A percentile compares a stretch with the other conserved stretches of the same genome.
Conservation (phyloP, 2,329 filamentous ascomycete genomes). For the Mycocentrospora acerina region DNA sequence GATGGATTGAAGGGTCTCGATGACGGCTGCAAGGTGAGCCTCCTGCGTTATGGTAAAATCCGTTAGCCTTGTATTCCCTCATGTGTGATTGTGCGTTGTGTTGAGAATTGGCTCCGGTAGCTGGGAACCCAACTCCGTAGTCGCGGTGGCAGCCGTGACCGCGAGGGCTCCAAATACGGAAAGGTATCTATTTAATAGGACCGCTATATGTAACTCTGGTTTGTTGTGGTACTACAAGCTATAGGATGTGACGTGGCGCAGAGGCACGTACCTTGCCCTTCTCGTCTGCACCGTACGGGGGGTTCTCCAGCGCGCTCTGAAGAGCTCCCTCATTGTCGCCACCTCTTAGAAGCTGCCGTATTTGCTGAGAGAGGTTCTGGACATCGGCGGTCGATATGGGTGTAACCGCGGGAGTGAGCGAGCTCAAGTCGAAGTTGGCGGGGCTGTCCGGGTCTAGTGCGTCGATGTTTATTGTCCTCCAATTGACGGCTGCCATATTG, state of each 20-base stretch:
- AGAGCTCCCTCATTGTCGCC: slow-evolving; percentile 87
- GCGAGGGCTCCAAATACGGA: slow-evolving; percentile 14
- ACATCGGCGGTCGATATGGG: slow-evolving; percentile 77
- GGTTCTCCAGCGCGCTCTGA: slow-evolving; percentile 78
- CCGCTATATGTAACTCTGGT: slow-evolving; percentile 12
- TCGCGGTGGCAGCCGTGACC: slow-evolving; percentile 22
- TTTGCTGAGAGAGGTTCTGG: slow-evolving; percentile 74
- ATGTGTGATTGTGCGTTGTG: slow-evolving; percentile 21
- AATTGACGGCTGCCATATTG: slow-evolving; percentile 57
- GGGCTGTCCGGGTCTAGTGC: slow-evolving; percentile 86
- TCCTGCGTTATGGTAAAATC: slow-evolving; percentile 58
- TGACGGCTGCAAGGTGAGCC: slow-evolving; percentile 80
- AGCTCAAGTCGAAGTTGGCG: slow-evolving; percentile 85
- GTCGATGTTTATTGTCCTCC: slow-evolving; percentile 93
- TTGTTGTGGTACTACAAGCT: slow-evolving; percentile 4
- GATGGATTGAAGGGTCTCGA: slow-evolving; percentile 93
- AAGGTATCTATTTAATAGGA: slow-evolving; percentile 24
- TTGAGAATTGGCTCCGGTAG: slow-evolving; percentile 16
- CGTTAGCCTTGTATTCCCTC: slow-evolving; percentile 30
- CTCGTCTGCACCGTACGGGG: slow-evolving; percentile 66
- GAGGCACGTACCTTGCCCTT: slow-evolving; percentile 52
- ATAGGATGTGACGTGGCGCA: slow-evolving; percentile 16
- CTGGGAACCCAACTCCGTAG: slow-evolving; percentile 26
- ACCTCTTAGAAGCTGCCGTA: slow-evolving; percentile 82
- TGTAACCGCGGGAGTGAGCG: slow-evolving; percentile 74